A percentile compares a stretch with the other conserved stretches of the same genome.
phyloP scores from a whole-genome alignment of 2,329 filamentous ascomycete species.

The Scedosporium minutisporum region DNA sequence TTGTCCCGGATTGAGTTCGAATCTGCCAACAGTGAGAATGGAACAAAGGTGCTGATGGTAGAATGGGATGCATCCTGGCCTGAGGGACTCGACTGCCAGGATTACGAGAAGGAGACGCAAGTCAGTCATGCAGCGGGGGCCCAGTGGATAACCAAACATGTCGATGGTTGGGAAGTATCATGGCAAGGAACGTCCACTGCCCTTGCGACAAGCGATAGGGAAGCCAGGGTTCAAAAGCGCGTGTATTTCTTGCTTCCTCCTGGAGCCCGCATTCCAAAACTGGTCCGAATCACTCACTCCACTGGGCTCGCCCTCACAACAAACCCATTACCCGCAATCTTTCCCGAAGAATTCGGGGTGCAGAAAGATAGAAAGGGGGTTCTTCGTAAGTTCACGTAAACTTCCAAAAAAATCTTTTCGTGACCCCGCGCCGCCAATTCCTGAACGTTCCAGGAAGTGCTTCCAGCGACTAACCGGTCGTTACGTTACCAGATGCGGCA shows the following conservation, averaged over 20 bases:
- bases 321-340: slow-evolving; percentile 80
- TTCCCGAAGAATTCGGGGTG: slow-evolving; percentile 64
- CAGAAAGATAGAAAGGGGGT: slow-evolving; percentile 63
- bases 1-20: slow-evolving; percentile 83
- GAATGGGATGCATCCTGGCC: slow-evolving; percentile 51
- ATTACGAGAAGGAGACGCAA: neutral
- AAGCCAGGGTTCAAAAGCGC: slow-evolving; percentile 39
- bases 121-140: neutral
- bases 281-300: slow-evolving; percentile 53
- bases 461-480: neutral
- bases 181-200: slow-evolving; percentile 70
- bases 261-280: slow-evolving; percentile 58
- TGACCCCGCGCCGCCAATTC: neutral
- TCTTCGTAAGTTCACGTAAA: neutral
- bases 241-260: slow-evolving; percentile 77
- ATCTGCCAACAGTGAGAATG: slow-evolving; percentile 63
- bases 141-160: neutral
- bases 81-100: neutral
- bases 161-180: slow-evolving; percentile 58
- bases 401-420: neutral
- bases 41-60: slow-evolving; percentile 87
- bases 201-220: slow-evolving; percentile 31
- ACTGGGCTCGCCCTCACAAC: slow-evolving; percentile 37
- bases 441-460: neutral
- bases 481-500: slow-evolving; percentile 64